Conservation (phyloP, 2,329 filamentous ascomycete species). For the Capronia americana region DNA sequence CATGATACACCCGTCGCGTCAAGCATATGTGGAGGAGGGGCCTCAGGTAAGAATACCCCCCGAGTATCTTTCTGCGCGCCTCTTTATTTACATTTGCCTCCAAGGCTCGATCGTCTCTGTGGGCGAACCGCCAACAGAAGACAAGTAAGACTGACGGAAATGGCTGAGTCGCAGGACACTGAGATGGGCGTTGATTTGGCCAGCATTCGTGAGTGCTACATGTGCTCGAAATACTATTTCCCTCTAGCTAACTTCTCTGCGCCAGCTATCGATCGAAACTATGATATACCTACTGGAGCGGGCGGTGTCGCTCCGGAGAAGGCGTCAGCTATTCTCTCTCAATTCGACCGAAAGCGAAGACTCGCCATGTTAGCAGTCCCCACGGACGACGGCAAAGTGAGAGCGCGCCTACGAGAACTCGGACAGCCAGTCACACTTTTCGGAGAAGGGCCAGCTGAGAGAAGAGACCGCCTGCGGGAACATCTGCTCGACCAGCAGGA, state of each 20-base stretch:
- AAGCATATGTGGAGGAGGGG: conserved; percentile 92
- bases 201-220: conserved; percentile 65
- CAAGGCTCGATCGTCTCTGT: conserved; percentile 34
- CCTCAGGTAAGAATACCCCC: conserved; percentile 64
- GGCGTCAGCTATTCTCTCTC: conserved; percentile 81
- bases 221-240: not conserved
- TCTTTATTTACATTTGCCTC: conserved; percentile 34
- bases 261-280: conserved; percentile 76
- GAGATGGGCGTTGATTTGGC: conserved; percentile 67
- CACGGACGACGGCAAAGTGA: conserved; percentile 88
- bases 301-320: conserved; percentile 75
- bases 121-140: conserved; percentile 18
- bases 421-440: conserved; percentile 96
- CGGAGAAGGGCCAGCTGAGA: conserved; percentile 83
- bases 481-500: conserved; percentile 77
- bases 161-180: conserved; percentile 53
- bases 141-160: conserved; percentile 42
- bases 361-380: conserved; percentile 89
- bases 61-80: conserved; percentile 8
- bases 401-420: conserved; percentile 78
- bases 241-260: conserved; percentile 13
- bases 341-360: conserved; percentile 89
- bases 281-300: conserved; percentile 72
- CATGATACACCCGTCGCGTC: conserved; percentile 82
- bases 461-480: conserved; percentile 84